These are phyloP conservation scores for Cyclotella sp. DNA, from an alignment of 108 stramenopile genomes.

Conservation along the genomic window DNA sequence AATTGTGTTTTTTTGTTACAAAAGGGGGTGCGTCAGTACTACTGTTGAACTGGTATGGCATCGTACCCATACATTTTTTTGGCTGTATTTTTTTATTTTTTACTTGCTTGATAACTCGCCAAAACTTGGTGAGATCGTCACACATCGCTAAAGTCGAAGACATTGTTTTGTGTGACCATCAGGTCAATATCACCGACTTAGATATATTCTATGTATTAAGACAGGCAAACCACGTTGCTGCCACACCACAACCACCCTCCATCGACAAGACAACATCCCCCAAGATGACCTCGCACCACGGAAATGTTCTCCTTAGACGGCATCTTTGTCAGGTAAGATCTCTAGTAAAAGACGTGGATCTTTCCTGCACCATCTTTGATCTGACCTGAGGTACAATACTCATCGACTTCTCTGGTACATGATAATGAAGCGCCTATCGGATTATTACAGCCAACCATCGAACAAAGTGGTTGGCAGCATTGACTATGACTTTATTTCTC, in stretches of 20 bases:
- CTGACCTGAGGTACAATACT: not conserved
- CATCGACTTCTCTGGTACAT: slow-evolving; percentile 32
- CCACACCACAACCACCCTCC: not conserved
- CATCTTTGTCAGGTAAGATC: slow-evolving; percentile 9
- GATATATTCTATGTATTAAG: too few species aligned
- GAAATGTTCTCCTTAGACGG: slow-evolving; percentile 8
- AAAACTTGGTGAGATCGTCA: too few species aligned
- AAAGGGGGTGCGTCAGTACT: too few species aligned
- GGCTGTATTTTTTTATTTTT: too few species aligned
- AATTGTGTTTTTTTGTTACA: too few species aligned
- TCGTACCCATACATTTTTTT: too few species aligned
- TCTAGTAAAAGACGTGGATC: not conserved
- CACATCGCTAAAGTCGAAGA: too few species aligned
- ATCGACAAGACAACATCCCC: not conserved
- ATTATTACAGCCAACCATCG: slow-evolving; percentile 53
- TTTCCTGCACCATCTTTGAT: too few species aligned
- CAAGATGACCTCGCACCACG: not conserved
- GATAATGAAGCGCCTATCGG: slow-evolving; percentile 42
- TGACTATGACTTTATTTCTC: slow-evolving; percentile 11
- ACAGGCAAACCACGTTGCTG: not conserved
- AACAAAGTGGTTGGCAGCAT: slow-evolving; percentile 50
- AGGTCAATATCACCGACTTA: too few species aligned
- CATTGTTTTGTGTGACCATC: too few species aligned
- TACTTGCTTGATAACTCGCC: too few species aligned
- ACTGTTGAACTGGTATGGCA: too few species aligned